These are phyloP conservation scores for Dicorynia guianensis DNA, from an alignment of 306 rosid genomes.

Conservation along the genomic window DNA sequence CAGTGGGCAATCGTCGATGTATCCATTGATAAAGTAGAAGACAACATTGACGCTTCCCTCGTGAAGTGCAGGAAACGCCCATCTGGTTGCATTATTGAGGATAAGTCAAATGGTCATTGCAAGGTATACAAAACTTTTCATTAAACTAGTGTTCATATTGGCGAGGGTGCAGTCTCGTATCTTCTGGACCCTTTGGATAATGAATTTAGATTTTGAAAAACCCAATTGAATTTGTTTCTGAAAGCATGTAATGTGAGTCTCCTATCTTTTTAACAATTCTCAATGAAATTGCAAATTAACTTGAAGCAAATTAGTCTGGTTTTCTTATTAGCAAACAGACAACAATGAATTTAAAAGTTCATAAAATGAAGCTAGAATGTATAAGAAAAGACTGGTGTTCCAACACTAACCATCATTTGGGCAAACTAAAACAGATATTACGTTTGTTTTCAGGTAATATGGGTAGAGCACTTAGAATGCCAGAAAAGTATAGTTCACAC, in stretches of 20 bases:
- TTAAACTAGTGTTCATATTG: neutral
- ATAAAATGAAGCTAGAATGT: neutral
- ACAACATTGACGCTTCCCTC: slow-evolving; percentile 77
- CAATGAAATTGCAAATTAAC: neutral
- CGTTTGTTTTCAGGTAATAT: slow-evolving; percentile 64
- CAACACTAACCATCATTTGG: too few relatives aligned
- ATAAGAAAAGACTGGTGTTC: too few relatives aligned
- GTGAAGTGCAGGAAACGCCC: slow-evolving; percentile 94
- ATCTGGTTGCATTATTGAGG: slow-evolving; percentile 95
- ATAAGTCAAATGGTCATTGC: slow-evolving; percentile 94
- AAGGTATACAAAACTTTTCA: slow-evolving; percentile 57
- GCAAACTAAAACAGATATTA: neutral
- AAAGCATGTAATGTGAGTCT: neutral
- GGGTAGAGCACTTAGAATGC: slow-evolving; percentile 98
- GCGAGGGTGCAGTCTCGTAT: neutral
- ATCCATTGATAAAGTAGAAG: slow-evolving; percentile 91
- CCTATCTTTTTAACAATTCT: neutral
- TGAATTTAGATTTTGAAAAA: too few relatives aligned
- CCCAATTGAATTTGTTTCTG: too few relatives aligned
- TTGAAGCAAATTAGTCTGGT: neutral
- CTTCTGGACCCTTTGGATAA: slow-evolving; percentile 10
- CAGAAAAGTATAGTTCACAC: slow-evolving; percentile 79
- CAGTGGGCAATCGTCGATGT: slow-evolving; percentile 94
- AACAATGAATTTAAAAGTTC: neutral
- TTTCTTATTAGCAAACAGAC: too few relatives aligned